Base-by-base conservation (phyloP, 495 filamentous ascomycete species). In the Penicillium arizonense region DNA sequence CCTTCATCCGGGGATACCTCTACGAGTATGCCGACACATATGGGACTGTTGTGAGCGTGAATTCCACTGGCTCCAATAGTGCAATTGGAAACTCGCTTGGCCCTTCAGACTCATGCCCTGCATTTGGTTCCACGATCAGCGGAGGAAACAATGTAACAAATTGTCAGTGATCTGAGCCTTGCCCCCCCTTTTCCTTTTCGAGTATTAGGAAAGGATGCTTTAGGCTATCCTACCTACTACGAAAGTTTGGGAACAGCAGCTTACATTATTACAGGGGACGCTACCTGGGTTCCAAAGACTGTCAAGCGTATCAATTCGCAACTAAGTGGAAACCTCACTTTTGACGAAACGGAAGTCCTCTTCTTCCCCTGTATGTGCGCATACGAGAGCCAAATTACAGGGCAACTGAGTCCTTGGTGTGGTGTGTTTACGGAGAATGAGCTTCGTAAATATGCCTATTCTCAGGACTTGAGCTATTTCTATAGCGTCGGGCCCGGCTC, bases 291-390 rank as follows among this genome's bases (percentile, higher is more conserved):
- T 1, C 80, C 82, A 0, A 71, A 74, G 6, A 73, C 79, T 34
- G 67, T 72, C 13, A 60, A 70, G 30, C 76, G 81, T 2, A 58
- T 85, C 30, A 78, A 82, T 47, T 53, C 50, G 3, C 40, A 79
- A 41, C 63, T 84, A 37, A 50, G 58, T 12, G 80, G 81, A 2
- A 71, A 77, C 45, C 65, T 84, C 14, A 74, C 72, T 18, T 72
- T 84, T 50, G 71, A 64, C 4, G 66, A 76, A 47, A 61, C 61
- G 16, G 79, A 84, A 50, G 69, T 83, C 16, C 64, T 58, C 18
- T 70, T 77, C 45, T 79, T 86, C 56, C 81, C 82, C 0, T 83
- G 83, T 45, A 64, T 86, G 5, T 86, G 82, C 57, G 82, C 77
- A 8, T 84, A 82, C 44, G 82, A 86, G 55, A 77, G 73, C 5